These are phyloP conservation scores for Alternaria ethzedia DNA, from an alignment of 2,329 filamentous ascomycete species.

Conservation along the genomic window DNA sequence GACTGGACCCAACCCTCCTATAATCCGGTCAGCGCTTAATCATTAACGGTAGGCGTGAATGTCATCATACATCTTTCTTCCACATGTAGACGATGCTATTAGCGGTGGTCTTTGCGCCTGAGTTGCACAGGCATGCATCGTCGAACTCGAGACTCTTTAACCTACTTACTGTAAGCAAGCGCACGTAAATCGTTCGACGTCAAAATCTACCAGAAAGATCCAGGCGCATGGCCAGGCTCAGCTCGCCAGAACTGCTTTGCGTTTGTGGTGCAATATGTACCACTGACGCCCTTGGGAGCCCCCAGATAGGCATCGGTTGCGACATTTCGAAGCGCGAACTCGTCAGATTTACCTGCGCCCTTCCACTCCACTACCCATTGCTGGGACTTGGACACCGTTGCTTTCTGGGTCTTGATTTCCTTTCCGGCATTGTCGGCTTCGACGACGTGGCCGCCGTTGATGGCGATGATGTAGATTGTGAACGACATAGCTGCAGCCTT, in stretches of 20 bases:
- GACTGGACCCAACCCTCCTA: neutral
- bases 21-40: neutral
- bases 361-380: neutral
- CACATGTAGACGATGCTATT: neutral
- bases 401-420: neutral
- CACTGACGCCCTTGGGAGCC: neutral
- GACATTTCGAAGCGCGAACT: neutral
- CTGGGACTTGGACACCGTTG: neutral
- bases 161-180: neutral
- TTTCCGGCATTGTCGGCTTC: neutral
- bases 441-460: neutral
- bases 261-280: neutral
- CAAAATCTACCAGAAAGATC: neutral
- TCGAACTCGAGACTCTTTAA: neutral
- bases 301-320: neutral
- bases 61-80: neutral
- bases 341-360: neutral
- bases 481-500: neutral
- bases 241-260: constrained; percentile 2
- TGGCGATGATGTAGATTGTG: neutral
- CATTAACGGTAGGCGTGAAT: neutral
- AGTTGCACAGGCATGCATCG: neutral
- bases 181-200: neutral
- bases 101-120: neutral
- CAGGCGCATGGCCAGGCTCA: neutral